Conservation (phyloP, 2,329 filamentous ascomycete species). For the Berkeleyomyces basicola region DNA sequence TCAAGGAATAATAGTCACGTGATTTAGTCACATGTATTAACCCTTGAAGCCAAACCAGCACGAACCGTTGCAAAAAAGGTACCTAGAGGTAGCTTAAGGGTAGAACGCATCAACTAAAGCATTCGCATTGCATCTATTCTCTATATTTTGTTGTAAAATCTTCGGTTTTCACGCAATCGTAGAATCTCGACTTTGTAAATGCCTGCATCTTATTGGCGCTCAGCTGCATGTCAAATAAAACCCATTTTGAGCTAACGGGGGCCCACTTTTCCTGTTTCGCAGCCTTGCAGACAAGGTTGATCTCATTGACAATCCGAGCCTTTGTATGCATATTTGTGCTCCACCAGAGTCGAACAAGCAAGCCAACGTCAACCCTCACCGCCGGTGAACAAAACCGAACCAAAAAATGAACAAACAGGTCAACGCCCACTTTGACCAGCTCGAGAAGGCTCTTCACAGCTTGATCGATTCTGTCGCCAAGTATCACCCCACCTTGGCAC, state of each 20-base stretch:
- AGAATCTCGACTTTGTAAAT: neutral
- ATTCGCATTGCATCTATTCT: neutral
- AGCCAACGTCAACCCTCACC: neutral
- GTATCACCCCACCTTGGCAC: constrained; percentile 56
- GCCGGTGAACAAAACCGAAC: neutral
- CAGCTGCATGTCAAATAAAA: neutral
- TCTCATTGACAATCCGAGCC: neutral
- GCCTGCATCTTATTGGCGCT: neutral
- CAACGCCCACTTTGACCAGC: constrained; percentile 45
- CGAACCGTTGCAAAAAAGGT: neutral
- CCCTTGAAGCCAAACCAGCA: neutral
- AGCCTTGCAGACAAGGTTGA: neutral
- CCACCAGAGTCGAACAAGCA: no score
- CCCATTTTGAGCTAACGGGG: neutral
- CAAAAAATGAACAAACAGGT: constrained; percentile 43
- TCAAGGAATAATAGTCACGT: constrained; percentile 10
- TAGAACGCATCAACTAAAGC: neutral
- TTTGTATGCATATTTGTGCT: neutral
- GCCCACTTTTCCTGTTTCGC: neutral
- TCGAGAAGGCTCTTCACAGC: constrained; percentile 48
- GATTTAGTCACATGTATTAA: neutral
- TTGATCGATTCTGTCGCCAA: constrained; percentile 68
- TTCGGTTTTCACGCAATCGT: neutral
- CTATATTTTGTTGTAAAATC: neutral
- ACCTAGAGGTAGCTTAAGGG: neutral